Base-by-base conservation (phyloP, 495 filamentous ascomycete genomes). In the Hyaloscypha variabilis region DNA sequence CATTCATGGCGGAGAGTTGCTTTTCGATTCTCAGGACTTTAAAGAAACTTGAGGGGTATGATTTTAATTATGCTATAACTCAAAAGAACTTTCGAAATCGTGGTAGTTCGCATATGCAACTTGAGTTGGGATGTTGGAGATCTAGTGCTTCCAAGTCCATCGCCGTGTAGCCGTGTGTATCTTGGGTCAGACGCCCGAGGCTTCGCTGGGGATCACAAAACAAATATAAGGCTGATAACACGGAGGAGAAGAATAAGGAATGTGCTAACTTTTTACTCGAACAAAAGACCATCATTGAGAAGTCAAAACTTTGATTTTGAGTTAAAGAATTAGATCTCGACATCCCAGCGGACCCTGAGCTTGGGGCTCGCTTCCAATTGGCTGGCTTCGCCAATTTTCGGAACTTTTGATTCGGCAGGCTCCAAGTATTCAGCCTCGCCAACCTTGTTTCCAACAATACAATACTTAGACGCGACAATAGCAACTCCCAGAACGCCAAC, bases 371-470 rank as follows among this genome's bases (percentile, higher is more conserved):
- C 4, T 46, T 34, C 39, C 13, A 4, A 46, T 46, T 46, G 39
- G 39, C 39, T 54, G 25, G 51, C 51, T 23, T 24, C 26, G 1
- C 51, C 8, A 54, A 24, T 8, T 17, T 19, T 23, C 31, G 31
- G 6, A 24, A 54, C n/a, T 25, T 54, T 19, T 54, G 23, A 54
- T 54, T 54, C 21, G 51, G 21, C 51, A 54, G 51, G 8, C 51
- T 54, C n/a, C 51, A 24, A 54, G 8, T 25, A 24, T 28, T 25
- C 51, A 54, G 51, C 51, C 51, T 54, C 51, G 51, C 25, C 51
- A 54, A 54, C 25, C 39, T 46, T 46, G 17, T 4, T 46, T 34
- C 31, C 31, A 19, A 46, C 17, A 46, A 54, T 25, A 54, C 49
- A n/a, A n/a, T n/a, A 34, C 2, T 34, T 25, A 24, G 51, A 25